Conservation (phyloP, 2,329 filamentous ascomycete genomes). For the Cladophialophora exuberans region DNA sequence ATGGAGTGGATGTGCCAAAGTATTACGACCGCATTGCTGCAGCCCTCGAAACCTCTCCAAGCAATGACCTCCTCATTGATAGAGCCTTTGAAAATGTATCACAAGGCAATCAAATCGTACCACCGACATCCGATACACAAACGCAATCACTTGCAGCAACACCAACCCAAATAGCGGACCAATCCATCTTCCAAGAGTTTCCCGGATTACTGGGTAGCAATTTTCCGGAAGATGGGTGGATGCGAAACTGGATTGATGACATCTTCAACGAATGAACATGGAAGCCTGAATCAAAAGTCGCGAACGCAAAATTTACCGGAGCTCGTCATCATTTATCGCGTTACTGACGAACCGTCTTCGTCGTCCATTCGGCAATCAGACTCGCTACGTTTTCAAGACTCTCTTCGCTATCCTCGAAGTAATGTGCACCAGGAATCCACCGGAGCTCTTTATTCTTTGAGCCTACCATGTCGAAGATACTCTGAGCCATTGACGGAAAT, state of each 20-base stretch:
- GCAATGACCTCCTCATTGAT: not conserved
- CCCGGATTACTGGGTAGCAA: constrained; percentile 12
- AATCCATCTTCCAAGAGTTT: not conserved
- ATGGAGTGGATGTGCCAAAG: constrained; percentile 10
- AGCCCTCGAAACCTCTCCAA: not conserved
- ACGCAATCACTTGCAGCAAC: not conserved
- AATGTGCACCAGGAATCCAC: not conserved
- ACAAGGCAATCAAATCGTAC: not conserved
- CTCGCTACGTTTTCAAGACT: not conserved
- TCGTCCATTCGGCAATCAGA: not conserved
- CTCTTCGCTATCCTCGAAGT: constrained; percentile 6
- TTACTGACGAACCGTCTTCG: too few species aligned
- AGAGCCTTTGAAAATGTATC: not conserved
- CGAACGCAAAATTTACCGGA: too few species aligned
- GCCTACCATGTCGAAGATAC: constrained; percentile 5
- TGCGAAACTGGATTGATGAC: constrained; percentile 25
- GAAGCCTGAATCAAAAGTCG: too few species aligned
- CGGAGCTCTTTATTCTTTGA: constrained; percentile 4
- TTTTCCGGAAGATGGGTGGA: constrained; percentile 23
- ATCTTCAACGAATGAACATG: constrained; percentile 11
- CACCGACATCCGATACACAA: not conserved
- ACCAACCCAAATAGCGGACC: not conserved
- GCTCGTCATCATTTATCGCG: too few species aligned
- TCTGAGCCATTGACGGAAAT: constrained; percentile 2
- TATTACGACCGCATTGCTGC: constrained; percentile 15